Evolutionary conservation across 768 basidiomycete genomes (phyloP).

Genomic region (Serpula lacrymans): DNA sequence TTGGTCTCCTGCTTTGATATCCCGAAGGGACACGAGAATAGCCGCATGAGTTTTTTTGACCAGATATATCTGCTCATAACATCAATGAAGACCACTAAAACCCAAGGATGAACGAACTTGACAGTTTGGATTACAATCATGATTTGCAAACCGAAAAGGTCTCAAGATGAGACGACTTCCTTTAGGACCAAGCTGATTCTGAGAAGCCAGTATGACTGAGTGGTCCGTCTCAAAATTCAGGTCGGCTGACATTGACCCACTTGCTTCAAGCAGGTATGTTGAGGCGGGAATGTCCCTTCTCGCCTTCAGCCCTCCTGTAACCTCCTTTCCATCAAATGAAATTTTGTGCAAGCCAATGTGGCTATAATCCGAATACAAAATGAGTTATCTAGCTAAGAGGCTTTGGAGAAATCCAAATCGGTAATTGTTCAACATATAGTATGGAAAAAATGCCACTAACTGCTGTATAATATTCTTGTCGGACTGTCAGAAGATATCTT

Average conservation of each 20-base stretch:
- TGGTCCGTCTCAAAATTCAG: not conserved
- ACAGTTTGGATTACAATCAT: conserved; percentile 14
- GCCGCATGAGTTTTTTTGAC: not conserved
- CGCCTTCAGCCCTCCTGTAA: conserved; percentile 9
- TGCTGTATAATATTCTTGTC: not conserved
- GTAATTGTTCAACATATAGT: too few species aligned
- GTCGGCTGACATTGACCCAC: conserved; percentile 12
- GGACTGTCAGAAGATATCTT: not conserved
- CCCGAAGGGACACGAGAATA: not conserved
- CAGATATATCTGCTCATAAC: not conserved
- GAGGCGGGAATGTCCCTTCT: conserved; percentile 5
- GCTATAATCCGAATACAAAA: conserved; percentile 10
- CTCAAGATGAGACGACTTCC: conserved; percentile 10
- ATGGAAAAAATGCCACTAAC: not conserved
- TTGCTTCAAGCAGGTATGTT: conserved; percentile 7
- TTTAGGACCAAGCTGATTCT: conserved; percentile 9
- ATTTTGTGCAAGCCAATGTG: conserved; percentile 11
- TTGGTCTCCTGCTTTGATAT: not conserved
- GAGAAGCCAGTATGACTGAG: conserved; percentile 8
- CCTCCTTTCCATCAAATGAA: conserved; percentile 6
- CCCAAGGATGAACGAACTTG: conserved; percentile 1
- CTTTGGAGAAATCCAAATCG: too few species aligned
- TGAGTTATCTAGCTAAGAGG: conserved; percentile 6
- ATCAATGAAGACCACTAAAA: not conserved
- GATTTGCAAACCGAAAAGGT: conserved; percentile 13